Evolutionary conservation across 257 asterid genomes (phyloP), one percentile per base, ranked within the genome.

Genomic region (Solanum ossicruentum): DNA sequence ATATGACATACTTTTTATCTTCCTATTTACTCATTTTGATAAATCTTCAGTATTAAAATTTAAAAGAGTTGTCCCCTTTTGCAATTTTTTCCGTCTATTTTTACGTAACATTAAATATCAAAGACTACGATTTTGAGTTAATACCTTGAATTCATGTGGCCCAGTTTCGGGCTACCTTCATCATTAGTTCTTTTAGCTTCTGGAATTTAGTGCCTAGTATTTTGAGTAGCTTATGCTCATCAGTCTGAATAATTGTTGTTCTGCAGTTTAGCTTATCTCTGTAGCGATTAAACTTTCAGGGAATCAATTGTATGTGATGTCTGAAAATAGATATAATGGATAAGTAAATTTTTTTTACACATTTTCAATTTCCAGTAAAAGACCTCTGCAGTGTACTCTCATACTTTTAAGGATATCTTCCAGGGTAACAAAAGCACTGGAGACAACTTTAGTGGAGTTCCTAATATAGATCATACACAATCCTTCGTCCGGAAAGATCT

Each of bases 401-500:
- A 77, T 71, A 13, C 23, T 77, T 43, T 12, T 85, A 88, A 77
- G 84, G 28, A 69, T 85, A 83, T 86, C 82, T 84, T 89, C 66
- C 85, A 96, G 99, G 99, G 99, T 11, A 93, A 91, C 89, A 89
- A 86, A 87, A 93, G 98, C 85, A 93, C 98, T 3, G 99, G 99
- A 81, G 98, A 93, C 89, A 96, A 95, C 89, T 95, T 96, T 80
- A 23, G 92, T 15, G 99, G 99, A 66, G 90, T 96, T 85, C 99
- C 99, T 23, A 96, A 96, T 88, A 88, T 96, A 69, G 98, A 96
- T 91, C 99, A 96, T 84, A 86, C 96, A 10, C 98, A 96, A 85
- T 71, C 88, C 58, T 95, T 93, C 83, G 98, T 96, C 26, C 88
- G 98, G 86, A 96, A 92, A 89, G 99, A 95, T 92, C 90, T 96